A percentile compares a stretch with the other conserved stretches of the same genome.
Conservation (phyloP, 2,329 filamentous ascomycete species). For the Colletotrichum tabaci region DNA sequence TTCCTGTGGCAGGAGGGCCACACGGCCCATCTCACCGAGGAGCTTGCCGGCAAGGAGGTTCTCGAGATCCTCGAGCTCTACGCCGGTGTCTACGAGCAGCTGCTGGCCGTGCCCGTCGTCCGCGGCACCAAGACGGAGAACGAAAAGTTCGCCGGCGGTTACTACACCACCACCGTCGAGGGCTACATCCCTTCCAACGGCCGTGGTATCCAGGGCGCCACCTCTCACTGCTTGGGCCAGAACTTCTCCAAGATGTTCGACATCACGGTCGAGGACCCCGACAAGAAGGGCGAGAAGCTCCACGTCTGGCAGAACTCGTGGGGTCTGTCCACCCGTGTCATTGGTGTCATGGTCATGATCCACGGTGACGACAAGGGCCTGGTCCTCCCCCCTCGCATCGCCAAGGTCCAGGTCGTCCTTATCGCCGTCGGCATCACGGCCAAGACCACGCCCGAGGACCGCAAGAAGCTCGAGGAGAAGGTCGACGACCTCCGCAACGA, state of each 20-base stretch:
- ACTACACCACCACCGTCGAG: constrained; percentile 97
- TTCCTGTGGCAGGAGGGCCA: constrained; percentile 99
- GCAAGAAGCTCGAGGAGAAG: constrained; percentile 81
- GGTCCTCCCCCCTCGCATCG: constrained; percentile 91
- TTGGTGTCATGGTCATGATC: constrained; percentile 99
- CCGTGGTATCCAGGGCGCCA: constrained; percentile 95
- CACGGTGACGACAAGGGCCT: constrained; percentile 97
- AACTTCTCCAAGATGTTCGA: constrained; percentile 99
- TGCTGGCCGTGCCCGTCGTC: constrained; percentile 95
- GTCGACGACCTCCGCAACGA: constrained; percentile 79
- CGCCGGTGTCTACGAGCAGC: constrained; percentile 90
- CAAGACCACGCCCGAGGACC: constrained; percentile 86
- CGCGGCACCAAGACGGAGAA: constrained; percentile 96
- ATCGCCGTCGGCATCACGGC: constrained; percentile 95
- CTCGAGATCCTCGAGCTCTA: constrained; percentile 95
- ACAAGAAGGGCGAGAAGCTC: constrained; percentile 83
- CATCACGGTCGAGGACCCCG: constrained; percentile 95
- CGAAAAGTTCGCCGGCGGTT: constrained; percentile 96
- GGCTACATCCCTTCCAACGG: constrained; percentile 97
- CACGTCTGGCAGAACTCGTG: constrained; percentile 99
- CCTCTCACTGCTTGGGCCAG: constrained; percentile 94
- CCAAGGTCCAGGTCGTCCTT: constrained; percentile 87
- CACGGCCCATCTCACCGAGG: constrained; percentile 87
- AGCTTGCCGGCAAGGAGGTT: constrained; percentile 87
- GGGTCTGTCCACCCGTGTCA: constrained; percentile 96